Evolutionary conservation across 306 rosid species (phyloP).

Genomic region (Pyrus betulifolia): DNA sequence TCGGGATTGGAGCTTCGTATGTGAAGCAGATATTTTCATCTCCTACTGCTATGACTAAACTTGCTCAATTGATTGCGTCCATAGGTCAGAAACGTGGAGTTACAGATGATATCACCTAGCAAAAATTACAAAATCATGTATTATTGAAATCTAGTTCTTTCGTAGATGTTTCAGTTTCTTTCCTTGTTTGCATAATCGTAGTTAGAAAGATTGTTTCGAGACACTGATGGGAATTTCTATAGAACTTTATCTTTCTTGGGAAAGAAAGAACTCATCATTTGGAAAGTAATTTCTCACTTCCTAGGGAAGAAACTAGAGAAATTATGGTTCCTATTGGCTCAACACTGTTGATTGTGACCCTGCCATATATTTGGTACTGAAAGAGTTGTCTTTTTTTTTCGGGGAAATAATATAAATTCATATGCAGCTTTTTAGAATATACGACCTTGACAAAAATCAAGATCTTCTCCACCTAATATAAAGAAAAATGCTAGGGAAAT

Average conservation of each 20-base stretch:
- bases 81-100: background rate
- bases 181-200: background rate
- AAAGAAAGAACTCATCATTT: background rate
- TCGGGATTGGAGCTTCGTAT: background rate
- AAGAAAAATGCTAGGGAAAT: too few species aligned
- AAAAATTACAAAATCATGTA: background rate
- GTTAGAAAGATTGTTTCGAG: slow-evolving; percentile 9
- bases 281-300: background rate
- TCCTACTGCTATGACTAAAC: background rate
- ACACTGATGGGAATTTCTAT: background rate
- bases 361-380: background rate
- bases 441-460: background rate
- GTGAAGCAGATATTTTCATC: background rate
- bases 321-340: background rate
- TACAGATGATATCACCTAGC: background rate
- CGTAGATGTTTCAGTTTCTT: background rate
- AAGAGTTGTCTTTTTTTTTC: background rate
- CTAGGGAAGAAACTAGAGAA: background rate
- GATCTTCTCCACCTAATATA: background rate
- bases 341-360: background rate
- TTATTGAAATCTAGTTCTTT: background rate
- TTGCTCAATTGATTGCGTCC: background rate
- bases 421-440: background rate
- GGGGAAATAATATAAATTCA: background rate
- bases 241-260: background rate